phyloP scores from a whole-genome alignment of 2,329 filamentous ascomycete species.

The Aphanoascus verrucosus region DNA sequence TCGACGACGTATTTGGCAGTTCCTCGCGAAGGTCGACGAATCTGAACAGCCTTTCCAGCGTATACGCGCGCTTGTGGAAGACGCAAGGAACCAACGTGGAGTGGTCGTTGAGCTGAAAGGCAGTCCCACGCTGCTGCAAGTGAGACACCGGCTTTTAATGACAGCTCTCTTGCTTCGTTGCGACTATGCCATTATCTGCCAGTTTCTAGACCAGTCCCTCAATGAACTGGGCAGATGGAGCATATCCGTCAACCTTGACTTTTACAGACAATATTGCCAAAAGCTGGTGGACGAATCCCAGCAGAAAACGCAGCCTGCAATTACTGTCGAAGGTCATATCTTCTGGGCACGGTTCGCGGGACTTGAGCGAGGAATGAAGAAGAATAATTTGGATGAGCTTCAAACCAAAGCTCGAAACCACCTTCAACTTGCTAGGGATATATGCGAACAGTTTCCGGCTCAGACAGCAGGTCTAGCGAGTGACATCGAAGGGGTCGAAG shows the following conservation, averaged over 20 bases:
- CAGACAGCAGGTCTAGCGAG: conserved; percentile 29
- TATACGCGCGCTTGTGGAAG: conserved; percentile 4
- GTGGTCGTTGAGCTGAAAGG: background rate
- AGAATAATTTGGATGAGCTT: background rate
- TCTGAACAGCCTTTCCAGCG: conserved; percentile 6
- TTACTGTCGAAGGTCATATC: conserved; percentile 43
- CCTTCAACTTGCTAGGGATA: background rate
- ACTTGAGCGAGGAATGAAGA: conserved; percentile 26
- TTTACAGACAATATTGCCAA: background rate
- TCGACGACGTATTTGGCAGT: conserved; percentile 2
- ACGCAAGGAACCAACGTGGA: background rate
- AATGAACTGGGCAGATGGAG: background rate
- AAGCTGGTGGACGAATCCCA: conserved; percentile 34
- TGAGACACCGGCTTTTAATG: conserved; percentile 1
- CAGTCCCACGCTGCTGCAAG: conserved; percentile 2
- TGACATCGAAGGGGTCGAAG: conserved; percentile 40
- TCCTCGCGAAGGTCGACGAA: conserved; percentile 3
- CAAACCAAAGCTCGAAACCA: background rate
- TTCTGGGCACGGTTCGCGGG: conserved; percentile 42
- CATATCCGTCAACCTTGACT: background rate
- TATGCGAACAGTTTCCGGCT: conserved; percentile 12
- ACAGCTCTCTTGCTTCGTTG: conserved; percentile 5
- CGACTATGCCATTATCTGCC: conserved; percentile 4
- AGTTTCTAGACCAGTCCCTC: background rate
- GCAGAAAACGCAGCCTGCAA: conserved; percentile 28